Percentiles rank a stretch among this genome's conserved stretches.
Conservation (phyloP, 352 stramenopile genomes). For the Globisporangium radiosum region DNA sequence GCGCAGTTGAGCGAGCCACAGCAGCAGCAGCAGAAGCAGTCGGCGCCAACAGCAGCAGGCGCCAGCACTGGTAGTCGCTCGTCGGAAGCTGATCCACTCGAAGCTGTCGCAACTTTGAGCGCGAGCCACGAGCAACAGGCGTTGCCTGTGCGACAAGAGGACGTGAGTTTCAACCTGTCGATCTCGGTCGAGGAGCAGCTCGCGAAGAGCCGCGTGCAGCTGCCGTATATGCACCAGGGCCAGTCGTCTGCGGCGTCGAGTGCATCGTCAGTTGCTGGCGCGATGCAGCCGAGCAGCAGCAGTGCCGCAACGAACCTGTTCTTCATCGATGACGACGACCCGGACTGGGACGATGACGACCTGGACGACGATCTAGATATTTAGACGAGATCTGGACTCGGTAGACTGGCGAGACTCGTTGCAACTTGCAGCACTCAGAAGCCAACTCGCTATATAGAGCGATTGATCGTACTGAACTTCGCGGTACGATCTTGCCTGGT, state of each 20-base stretch:
- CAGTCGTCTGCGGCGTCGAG: background rate
- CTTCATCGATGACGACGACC: constrained; percentile 78
- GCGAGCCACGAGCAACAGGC: no score
- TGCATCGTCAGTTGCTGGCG: no score
- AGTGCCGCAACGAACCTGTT: constrained; percentile 30
- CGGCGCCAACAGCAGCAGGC: background rate
- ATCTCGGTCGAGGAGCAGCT: constrained; percentile 52
- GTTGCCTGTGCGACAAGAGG: constrained; percentile 27
- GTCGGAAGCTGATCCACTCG: no score
- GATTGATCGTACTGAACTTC: no score
- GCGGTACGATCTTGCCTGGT: no score
- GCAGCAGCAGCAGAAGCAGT: constrained; percentile 1
- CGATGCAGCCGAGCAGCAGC: background rate
- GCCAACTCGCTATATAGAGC: no score
- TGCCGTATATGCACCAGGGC: constrained; percentile 70
- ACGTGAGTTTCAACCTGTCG: constrained; percentile 68
- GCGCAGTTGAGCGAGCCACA: background rate
- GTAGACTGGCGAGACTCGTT: no score
- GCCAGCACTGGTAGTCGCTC: constrained; percentile 20
- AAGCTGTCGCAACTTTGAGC: no score
- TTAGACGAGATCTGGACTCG: constrained; percentile 7
- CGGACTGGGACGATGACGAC: constrained; percentile 65
- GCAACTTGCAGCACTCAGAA: no score
- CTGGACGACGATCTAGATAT: constrained; percentile 54
- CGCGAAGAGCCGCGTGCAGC: constrained; percentile 53